Evolutionary conservation across 371 early-diverging fungal genomes (phyloP), one percentile per base, ranked within the genome.

Genomic region (Vairimorpha necatrix): DNA sequence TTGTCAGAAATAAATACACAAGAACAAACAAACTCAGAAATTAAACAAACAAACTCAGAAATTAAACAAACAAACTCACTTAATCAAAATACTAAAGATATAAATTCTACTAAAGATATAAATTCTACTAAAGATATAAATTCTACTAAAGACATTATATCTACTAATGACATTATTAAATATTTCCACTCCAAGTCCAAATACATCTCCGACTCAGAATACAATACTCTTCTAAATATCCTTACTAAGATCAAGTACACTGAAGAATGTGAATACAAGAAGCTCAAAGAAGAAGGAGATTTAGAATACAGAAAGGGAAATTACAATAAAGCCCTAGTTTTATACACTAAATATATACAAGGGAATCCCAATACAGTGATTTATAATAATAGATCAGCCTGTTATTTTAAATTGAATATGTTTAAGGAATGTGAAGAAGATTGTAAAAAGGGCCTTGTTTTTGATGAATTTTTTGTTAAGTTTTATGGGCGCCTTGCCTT

Each of bases 351-450:
- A 84, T 96, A 96, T n/a, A 92, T 88, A 83, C 90, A 90, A 74
- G 92, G 94, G 82, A 78, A 88, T 65, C 89, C 91, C 76, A 92
- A 95, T 80, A 86, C 93, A 58, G 90, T 93, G 36, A 88, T 94
- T 72, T 87, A 90, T 83, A 91, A 92, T 28, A 96, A 96, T 89
- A 91, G 96, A 81, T 92, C 96, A 18, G 94, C 92, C 36, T 91
- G 92, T 84, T 93, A 93, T 86, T 89, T 89, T 69, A 96, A 96
- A 87, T 85, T 96, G 72, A 88, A 91, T 89, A 94, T 94, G 22
- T 78, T 93, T 39, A 88, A 91, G 47, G 95, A 95, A 84, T 96
- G 94, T 24, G 86, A 92, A 79, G 92, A 91, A 87, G 97, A 95
- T 87, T 91, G 92, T 79, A 90, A 94, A 39, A 88, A 87, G 67